Base-by-base conservation (phyloP, 2,329 filamentous ascomycete genomes). In the Aspergillus versicolor region DNA sequence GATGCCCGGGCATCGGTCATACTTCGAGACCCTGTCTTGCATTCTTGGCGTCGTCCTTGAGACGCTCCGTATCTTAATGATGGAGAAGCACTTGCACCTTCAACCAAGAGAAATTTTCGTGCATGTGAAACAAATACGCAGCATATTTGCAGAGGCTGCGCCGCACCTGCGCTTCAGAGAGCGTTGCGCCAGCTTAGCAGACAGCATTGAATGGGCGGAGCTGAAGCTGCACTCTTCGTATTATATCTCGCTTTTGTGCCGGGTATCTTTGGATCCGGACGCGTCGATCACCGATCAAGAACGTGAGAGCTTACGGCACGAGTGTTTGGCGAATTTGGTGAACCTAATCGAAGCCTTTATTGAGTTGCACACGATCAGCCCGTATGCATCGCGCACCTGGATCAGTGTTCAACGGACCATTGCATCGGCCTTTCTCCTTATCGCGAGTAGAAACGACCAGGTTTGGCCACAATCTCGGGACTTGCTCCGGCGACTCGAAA, bases 171-270 rank as follows among this genome's bases (percentile, higher is more conserved):
- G 82, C 58, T 79, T 82, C 57, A 77, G 15, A 56, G 79, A 62
- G 62, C 75, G 65, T 19, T 77, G 75, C 54, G 57, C 56, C 22
- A 67, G 61, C 1, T 62, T 73, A 41, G 71, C 68, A 1, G 79
- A 85, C 51, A 82, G 83, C 53, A 75, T 85, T 8, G 82, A 86
- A 65, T 79, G 84, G 58, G 84, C 81, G 69, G 82, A 81, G 3
- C 66, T 85, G 34, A 83, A 83, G 60, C 71, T 86, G n/a, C 83
- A 86, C 67, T 81, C 81, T n/a, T 84, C 81, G 5, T 86, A 85
- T 69, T 79, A 83, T 56, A 79, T 81, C 48, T 84, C 82, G 4
- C 82, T 85, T 62, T 74, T 85, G 8, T 85, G 82, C 62, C 80
- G 83, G 9, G 80, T 82, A 8, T 82, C 83, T 2, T 77, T 86